These are phyloP conservation scores for Agroathelia rolfsii DNA, from an alignment of 1,284 basidiomycete species.

Conservation along the genomic window DNA sequence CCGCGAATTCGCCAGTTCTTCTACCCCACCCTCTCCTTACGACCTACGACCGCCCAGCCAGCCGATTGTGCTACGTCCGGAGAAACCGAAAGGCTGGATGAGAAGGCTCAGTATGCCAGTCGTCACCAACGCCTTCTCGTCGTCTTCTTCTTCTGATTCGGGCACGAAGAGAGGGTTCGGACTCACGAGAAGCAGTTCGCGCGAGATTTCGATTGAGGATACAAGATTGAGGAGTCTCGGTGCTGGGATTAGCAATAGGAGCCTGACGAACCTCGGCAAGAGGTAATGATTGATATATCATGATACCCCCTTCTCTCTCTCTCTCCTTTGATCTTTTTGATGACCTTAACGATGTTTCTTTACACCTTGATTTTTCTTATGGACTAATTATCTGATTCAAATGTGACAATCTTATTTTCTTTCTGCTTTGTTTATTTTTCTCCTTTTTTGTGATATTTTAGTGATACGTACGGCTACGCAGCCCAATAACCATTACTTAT, in stretches of 20 bases:
- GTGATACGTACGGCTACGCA: too few species aligned
- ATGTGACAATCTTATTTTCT: too few species aligned
- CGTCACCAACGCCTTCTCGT: conserved; percentile 40
- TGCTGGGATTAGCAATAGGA: conserved; percentile 3
- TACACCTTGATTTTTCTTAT: too few species aligned
- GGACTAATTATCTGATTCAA: too few species aligned
- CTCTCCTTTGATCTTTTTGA: too few species aligned
- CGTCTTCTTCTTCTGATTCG: conserved; percentile 22
- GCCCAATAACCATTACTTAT: too few species aligned
- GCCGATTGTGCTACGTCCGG: conserved; percentile 32
- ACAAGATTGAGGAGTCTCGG: conserved; percentile 1
- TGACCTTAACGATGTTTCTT: too few species aligned
- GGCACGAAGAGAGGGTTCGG: conserved; percentile 5
- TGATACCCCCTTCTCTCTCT: too few species aligned
- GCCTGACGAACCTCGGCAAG: conserved; percentile 1
- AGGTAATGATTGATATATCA: too few species aligned
- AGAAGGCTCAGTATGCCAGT: conserved; percentile 67
- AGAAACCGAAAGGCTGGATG: conserved; percentile 66
- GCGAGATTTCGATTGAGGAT: conserved; percentile 3
- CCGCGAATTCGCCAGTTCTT: conserved; percentile 13
- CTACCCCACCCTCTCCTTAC: conserved; percentile 22
- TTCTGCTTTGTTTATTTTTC: too few species aligned
- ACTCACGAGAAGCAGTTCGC: conserved; percentile 1
- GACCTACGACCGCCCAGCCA: conserved; percentile 33
- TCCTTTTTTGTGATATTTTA: too few species aligned